Conservation (phyloP, 2,329 filamentous ascomycete genomes). For the Elsinoe perseae region DNA sequence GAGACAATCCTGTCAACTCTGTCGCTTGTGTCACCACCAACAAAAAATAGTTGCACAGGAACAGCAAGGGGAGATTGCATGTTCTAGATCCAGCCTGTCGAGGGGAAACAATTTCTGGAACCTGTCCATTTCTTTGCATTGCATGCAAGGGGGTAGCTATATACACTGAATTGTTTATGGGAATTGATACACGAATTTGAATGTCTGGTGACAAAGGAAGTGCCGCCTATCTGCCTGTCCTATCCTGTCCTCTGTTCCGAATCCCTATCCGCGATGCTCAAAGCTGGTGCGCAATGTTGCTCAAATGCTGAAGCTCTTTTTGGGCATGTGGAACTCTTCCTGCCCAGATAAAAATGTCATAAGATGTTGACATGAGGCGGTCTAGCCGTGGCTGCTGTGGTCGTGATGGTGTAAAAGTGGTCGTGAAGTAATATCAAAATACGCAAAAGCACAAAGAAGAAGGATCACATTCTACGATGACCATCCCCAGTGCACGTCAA, state of each 20-base stretch:
- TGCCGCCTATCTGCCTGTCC: background rate
- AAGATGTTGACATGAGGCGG: background rate
- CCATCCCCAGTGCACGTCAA: slow-evolving; percentile 11
- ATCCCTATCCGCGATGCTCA: background rate
- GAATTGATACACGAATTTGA: background rate
- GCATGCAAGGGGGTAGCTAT: slow-evolving; percentile 1
- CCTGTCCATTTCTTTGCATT: slow-evolving; percentile 4
- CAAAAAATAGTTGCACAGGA: too few species aligned
- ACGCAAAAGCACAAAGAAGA: slow-evolving; percentile 4
- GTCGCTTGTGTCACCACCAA: background rate
- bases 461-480: slow-evolving; percentile 5
- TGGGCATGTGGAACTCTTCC: background rate
- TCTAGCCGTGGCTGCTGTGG: slow-evolving; percentile 1
- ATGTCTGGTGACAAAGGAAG: background rate
- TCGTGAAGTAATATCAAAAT: background rate
- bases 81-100: background rate
- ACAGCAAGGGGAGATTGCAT: background rate
- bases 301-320: background rate
- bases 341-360: background rate
- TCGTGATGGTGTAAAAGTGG: background rate
- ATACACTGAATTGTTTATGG: background rate
- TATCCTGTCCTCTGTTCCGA: background rate
- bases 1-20: background rate
- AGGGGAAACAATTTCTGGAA: background rate
- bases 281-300: background rate